A percentile compares a stretch with the other conserved stretches of the same genome.
Evolutionary conservation across 2,329 filamentous ascomycete species (phyloP).

Genomic region (Xylaria sp.): DNA sequence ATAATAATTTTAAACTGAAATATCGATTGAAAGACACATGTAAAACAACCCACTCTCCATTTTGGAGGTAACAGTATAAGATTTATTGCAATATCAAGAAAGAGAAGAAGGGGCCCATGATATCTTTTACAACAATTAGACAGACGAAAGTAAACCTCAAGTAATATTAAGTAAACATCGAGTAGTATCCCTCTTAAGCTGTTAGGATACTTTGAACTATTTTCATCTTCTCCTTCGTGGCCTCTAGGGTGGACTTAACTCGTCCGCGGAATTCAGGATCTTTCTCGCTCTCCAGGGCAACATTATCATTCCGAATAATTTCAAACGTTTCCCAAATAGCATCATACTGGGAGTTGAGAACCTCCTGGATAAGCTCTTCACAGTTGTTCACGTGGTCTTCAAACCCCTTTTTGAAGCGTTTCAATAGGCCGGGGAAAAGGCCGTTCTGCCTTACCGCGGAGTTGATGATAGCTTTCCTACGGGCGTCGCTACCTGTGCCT

Average conservation of each 20-base stretch:
- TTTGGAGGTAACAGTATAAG: too few species aligned
- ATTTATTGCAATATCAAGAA: not conserved
- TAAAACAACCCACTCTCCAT: too few species aligned
- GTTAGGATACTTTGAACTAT: not conserved
- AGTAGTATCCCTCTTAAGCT: too few species aligned
- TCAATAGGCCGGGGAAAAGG: constrained; percentile 50
- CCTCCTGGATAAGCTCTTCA: constrained; percentile 40
- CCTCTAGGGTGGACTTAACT: constrained; percentile 43
- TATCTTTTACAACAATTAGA: not conserved
- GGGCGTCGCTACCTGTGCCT: constrained; percentile 50
- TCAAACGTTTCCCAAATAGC: constrained; percentile 48
- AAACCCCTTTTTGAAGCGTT: constrained; percentile 44
- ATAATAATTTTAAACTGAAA: too few species aligned
- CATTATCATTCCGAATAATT: constrained; percentile 53
- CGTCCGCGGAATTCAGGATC: constrained; percentile 51
- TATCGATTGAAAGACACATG: too few species aligned
- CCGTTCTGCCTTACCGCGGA: constrained; percentile 39
- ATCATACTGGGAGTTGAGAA: constrained; percentile 42
- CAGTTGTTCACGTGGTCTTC: constrained; percentile 26
- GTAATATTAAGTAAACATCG: too few species aligned
- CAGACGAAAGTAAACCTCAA: not conserved
- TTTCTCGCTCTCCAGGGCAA: constrained; percentile 51
- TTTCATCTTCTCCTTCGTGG: constrained; percentile 18
- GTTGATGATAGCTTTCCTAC: constrained; percentile 52
- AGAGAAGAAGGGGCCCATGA: too few species aligned